Conservation (phyloP, 192 early-diverging fungal species). For the Diversispora eburnea region DNA sequence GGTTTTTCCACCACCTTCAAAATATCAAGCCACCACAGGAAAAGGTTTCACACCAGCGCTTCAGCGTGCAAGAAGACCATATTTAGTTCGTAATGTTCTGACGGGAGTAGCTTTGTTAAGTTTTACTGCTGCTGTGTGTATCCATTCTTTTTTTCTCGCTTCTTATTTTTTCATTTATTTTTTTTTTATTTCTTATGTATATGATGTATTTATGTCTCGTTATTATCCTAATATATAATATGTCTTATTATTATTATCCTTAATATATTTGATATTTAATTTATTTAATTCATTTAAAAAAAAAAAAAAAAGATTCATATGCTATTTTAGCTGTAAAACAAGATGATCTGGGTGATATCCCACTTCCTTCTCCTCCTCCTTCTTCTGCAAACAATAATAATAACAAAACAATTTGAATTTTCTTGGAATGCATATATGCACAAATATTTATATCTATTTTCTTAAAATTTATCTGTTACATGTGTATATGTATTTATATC, state of each 20-base stretch:
- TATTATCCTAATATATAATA: not conserved
- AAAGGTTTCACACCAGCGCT: constrained; percentile 50
- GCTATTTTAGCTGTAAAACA: constrained; percentile 70
- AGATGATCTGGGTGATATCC: constrained; percentile 74
- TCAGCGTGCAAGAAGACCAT: constrained; percentile 53
- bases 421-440: no score
- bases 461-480: no score
- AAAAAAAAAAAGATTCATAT: constrained; percentile 54
- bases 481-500: no score
- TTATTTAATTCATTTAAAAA: no score
- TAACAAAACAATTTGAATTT: no score
- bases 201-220: not conserved
- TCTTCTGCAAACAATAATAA: no score
- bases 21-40: constrained; percentile 37
- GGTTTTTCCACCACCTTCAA: constrained; percentile 1
- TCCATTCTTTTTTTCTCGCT: not conserved
- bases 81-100: constrained; percentile 44
- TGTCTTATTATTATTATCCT: not conserved
- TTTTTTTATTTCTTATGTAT: no score
- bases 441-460: no score
- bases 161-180: not conserved
- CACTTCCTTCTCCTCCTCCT: constrained; percentile 48
- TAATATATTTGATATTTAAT: not conserved
- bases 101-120: constrained; percentile 48
- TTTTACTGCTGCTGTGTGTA: constrained; percentile 55